Percentiles rank a stretch among this genome's conserved stretches.
phyloP scores from a whole-genome alignment of 306 rosid species.

The Lathyrus sativus region DNA sequence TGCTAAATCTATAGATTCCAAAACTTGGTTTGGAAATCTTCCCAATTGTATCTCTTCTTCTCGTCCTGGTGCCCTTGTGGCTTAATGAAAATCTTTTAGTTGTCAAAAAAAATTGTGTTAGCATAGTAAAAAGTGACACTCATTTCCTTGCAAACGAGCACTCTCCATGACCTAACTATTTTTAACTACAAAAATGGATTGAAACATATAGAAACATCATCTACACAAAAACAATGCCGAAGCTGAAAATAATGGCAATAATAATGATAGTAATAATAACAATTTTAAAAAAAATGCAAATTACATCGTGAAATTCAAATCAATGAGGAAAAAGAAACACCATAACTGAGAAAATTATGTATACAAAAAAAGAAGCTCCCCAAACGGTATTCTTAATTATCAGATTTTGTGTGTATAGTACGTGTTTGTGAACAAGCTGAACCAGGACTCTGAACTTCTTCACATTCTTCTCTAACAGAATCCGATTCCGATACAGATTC shows the following conservation, averaged over 20 bases:
- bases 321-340: background rate
- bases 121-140: background rate
- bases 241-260: background rate
- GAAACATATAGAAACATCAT: background rate
- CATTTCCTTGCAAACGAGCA: background rate
- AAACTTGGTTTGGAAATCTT: too few relatives aligned
- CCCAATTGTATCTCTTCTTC: too few relatives aligned
- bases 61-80: too few relatives aligned
- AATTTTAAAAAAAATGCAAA: background rate
- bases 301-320: background rate
- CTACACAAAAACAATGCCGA: background rate
- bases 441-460: conserved; percentile 48
- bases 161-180: too few relatives aligned
- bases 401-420: conserved; percentile 37
- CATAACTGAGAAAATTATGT: conserved; percentile 64
- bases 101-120: too few relatives aligned
- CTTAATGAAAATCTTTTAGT: too few relatives aligned
- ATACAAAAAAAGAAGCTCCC: conserved; percentile 23
- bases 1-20: too few relatives aligned
- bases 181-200: background rate
- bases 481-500: conserved; percentile 40
- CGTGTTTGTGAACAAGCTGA: conserved; percentile 55
- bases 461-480: conserved; percentile 50
- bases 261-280: background rate
- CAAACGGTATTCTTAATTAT: conserved; percentile 7